Evolutionary conservation across 2,329 filamentous ascomycete genomes (phyloP), one percentile per base, ranked within the genome.

Genomic region (Colletotrichum sp.): DNA sequence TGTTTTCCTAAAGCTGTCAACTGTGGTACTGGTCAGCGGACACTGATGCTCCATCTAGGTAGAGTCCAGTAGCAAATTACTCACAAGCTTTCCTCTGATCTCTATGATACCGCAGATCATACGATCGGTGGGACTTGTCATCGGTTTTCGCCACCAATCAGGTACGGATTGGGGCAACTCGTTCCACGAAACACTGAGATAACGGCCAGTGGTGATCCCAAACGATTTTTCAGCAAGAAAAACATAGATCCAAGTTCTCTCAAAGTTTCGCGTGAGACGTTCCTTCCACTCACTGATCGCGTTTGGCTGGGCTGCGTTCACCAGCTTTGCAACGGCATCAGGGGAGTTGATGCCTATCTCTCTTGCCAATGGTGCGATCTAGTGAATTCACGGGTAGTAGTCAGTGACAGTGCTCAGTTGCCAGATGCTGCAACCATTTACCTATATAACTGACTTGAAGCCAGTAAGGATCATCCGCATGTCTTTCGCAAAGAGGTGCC

Each of bases 381-480:
- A 55, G 21, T 28, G 5, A 13, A n/a, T 52, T 13, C n/a, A 21
- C 18, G 6, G 8, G 5, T 18, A 8, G 9, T n/a, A 13, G 12
- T n/a, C 16, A 18, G n/a, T n/a, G 3, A 26, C 43, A 26, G 4
- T 38, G 5, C 34, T 9, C 6, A 65, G 48, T 48, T 7, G n/a
- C 18, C 16, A 58, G 30, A 67, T 34, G 16, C 3, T 58, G 6
- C 43, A 21, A 3, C 4, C 43, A 13, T n/a, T 3, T 21, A 36
- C 76, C 65, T 61, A 78, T 78, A 62, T 80, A 78, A 24, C 78
- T 79, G 8, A 80, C 69, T 6, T 78, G 78, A 15, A 80, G 73
- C 79, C 79, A 80, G 70, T 78, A 80, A 2, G 79, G 78, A 30
- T 80, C 79, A 65, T 79, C 79, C 1, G 76, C 71, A 55, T 78